Evolutionary conservation across 345 rosid species (phyloP).

Genomic region (Kernera saxatilis): DNA sequence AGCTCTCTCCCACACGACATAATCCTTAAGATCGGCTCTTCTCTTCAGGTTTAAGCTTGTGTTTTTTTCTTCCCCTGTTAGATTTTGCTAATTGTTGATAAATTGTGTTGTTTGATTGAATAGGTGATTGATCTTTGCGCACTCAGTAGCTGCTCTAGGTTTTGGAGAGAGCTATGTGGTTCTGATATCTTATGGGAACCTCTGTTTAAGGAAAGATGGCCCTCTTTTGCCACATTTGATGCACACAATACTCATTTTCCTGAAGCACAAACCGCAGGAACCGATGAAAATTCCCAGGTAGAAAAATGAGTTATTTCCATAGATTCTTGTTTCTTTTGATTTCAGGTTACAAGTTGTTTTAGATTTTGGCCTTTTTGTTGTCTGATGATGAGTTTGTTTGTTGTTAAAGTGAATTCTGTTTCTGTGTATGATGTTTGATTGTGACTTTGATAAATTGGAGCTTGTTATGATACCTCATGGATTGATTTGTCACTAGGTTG

Average conservation of each 20-base stretch:
- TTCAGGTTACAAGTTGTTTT: background rate
- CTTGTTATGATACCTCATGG: background rate
- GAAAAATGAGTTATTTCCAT: background rate
- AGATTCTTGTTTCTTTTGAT: constrained; percentile 1
- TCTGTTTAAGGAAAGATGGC: constrained; percentile 59
- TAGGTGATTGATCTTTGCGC: constrained; percentile 58
- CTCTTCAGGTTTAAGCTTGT: constrained; percentile 41
- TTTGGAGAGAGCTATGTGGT: constrained; percentile 59
- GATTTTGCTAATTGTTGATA: background rate
- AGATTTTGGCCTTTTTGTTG: background rate
- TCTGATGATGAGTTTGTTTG: background rate
- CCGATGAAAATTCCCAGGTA: constrained; percentile 16
- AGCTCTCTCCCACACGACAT: constrained; percentile 50
- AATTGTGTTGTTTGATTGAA: constrained; percentile 1
- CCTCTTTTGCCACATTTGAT: constrained; percentile 19
- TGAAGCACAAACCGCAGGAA: background rate
- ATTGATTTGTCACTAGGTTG: background rate
- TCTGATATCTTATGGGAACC: constrained; percentile 71
- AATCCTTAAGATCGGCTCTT: constrained; percentile 54
- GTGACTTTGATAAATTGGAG: background rate
- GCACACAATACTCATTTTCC: background rate
- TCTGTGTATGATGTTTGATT: background rate
- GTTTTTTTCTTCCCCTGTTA: background rate
- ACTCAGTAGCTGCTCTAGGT: constrained; percentile 59
- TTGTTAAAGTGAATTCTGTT: background rate